phyloP scores from a whole-genome alignment of 352 stramenopile species.

The Phytophthora constricta region DNA sequence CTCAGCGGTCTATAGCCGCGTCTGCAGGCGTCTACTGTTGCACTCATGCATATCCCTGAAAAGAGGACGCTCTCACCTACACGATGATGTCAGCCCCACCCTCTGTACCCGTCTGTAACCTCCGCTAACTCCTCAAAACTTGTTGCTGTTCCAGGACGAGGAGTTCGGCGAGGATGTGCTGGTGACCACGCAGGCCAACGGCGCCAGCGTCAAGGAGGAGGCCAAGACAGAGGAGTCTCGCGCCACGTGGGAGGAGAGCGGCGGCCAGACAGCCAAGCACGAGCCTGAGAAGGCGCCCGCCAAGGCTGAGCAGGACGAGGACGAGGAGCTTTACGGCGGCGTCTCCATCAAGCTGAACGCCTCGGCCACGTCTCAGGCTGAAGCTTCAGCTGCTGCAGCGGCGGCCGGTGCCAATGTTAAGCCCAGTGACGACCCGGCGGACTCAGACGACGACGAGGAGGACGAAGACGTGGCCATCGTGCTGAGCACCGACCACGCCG shows the following conservation, averaged over 20 bases:
- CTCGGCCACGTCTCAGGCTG: conserved; percentile 35
- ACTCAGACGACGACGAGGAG: conserved; percentile 84
- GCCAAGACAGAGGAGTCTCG: conserved; percentile 34
- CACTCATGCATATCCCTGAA: neutral
- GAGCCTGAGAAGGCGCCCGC: conserved; percentile 18
- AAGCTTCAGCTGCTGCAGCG: conserved; percentile 18
- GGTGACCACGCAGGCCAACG: conserved; percentile 39
- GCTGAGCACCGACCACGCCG: conserved; percentile 66
- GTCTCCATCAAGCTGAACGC: conserved; percentile 77
- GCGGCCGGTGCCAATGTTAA: conserved; percentile 10
- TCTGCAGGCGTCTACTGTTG: neutral
- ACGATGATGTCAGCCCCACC: neutral
- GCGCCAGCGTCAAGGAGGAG: conserved; percentile 33
- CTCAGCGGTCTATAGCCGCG: neutral
- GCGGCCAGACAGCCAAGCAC: conserved; percentile 1
- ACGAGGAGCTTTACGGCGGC: conserved; percentile 80
- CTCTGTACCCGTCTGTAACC: neutral
- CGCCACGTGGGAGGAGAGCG: conserved; percentile 32
- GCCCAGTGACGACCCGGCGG: conserved; percentile 31
- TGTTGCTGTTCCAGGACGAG: conserved; percentile 57
- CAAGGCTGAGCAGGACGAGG: conserved; percentile 67
- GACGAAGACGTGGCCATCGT: conserved; percentile 88
- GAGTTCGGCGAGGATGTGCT: conserved; percentile 85
- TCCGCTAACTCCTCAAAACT: too few species aligned
- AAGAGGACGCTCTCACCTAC: neutral